These are phyloP conservation scores for Microdochium bolleyi DNA, from an alignment of 2,329 filamentous ascomycete genomes.

Conservation along the genomic window DNA sequence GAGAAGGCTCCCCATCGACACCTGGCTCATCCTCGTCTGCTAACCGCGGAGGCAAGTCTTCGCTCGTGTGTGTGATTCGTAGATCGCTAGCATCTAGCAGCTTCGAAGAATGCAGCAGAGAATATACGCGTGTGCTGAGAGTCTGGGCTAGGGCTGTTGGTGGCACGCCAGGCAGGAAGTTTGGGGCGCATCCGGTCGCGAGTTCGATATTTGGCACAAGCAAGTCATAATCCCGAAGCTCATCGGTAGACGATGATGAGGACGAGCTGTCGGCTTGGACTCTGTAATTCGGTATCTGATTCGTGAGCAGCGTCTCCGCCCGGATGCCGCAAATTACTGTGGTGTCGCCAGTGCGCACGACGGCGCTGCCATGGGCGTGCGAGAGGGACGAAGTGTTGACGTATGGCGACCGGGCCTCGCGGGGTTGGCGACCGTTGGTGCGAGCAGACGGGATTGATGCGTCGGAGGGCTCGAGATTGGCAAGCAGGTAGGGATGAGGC, in stretches of 20 bases:
- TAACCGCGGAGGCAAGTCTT: conserved; percentile 17
- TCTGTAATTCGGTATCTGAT: conserved; percentile 64
- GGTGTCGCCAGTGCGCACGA: conserved; percentile 83
- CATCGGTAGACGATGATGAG: conserved; percentile 28
- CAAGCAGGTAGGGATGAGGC: conserved; percentile 81
- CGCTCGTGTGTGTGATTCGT: conserved; percentile 51
- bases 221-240: conserved; percentile 58
- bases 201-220: conserved; percentile 92
- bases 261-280: conserved; percentile 22
- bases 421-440: conserved; percentile 71
- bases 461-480: conserved; percentile 63
- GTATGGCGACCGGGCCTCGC: conserved; percentile 62
- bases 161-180: conserved; percentile 76
- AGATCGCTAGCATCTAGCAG: conserved; percentile 62
- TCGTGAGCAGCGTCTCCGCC: conserved; percentile 71
- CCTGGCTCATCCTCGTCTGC: conserved; percentile 15
- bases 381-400: conserved; percentile 79
- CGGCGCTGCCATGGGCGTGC: conserved; percentile 82
- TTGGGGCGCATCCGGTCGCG: conserved; percentile 80
- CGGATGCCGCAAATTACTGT: conserved; percentile 92
- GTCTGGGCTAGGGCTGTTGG: conserved; percentile 76
- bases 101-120: conserved; percentile 63
- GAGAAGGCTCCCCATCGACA: conserved; percentile 9
- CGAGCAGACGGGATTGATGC: conserved; percentile 51
- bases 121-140: conserved; percentile 71